phyloP scores from a whole-genome alignment of 352 stramenopile species.

The Pythium coloratum region DNA sequence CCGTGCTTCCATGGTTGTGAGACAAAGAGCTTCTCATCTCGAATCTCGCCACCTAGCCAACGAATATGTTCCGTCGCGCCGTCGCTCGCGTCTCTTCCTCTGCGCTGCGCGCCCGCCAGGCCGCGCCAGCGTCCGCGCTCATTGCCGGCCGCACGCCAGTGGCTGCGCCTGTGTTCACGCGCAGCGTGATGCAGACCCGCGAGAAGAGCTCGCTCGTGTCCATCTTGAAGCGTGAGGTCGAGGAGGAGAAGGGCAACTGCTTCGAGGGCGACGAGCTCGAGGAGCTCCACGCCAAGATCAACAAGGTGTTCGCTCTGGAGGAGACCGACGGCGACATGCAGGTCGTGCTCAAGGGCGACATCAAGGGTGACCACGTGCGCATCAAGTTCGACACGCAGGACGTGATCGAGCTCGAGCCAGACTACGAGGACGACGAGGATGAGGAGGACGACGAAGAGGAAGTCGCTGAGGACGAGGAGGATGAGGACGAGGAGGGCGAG shows the following conservation, averaged over 20 bases:
- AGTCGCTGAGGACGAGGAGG: conserved; percentile 34
- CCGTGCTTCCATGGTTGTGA: not conserved
- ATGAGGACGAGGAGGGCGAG: conserved; percentile 63
- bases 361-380: conserved; percentile 56
- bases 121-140: conserved; percentile 30
- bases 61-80: conserved; percentile 28
- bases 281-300: conserved; percentile 63
- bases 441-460: conserved; percentile 52
- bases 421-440: conserved; percentile 49
- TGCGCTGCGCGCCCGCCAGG: conserved; percentile 19
- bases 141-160: conserved; percentile 12
- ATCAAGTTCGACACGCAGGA: conserved; percentile 85
- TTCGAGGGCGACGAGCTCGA: conserved; percentile 75
- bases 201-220: conserved; percentile 53
- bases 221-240: conserved; percentile 63
- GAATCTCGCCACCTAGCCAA: conserved; percentile 3
- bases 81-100: conserved; percentile 16
- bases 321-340: conserved; percentile 68
- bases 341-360: conserved; percentile 53
- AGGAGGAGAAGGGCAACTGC: conserved; percentile 85
- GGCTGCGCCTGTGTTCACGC: conserved; percentile 19
- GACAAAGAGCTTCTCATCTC: not conserved
- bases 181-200: conserved; percentile 44
- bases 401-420: conserved; percentile 64
- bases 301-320: conserved; percentile 62